phyloP scores from a whole-genome alignment of 148 eudicot genomes.

The Silene uniflora region DNA sequence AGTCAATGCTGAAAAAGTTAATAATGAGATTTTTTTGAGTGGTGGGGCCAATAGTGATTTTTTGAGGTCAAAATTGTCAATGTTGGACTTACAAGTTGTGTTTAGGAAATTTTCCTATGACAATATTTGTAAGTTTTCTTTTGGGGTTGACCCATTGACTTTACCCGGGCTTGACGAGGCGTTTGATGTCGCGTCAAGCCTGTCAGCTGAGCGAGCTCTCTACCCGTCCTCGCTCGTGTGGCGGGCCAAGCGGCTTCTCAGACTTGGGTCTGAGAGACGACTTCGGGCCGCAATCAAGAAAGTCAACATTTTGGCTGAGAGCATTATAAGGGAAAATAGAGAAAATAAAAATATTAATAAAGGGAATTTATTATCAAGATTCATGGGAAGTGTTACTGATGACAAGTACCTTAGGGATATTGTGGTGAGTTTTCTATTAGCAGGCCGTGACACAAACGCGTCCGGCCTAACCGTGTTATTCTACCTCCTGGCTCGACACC shows the following conservation, averaged over 20 bases:
- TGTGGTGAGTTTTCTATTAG: constrained; percentile 52
- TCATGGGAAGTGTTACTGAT: constrained; percentile 38
- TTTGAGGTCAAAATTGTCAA: background rate
- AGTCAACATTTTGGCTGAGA: constrained; percentile 37
- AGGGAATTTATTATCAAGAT: constrained; percentile 47
- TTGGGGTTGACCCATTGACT: constrained; percentile 43
- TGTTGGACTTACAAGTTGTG: constrained; percentile 42
- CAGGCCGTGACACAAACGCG: constrained; percentile 64
- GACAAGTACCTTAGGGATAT: constrained; percentile 49
- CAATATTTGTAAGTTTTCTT: constrained; percentile 44
- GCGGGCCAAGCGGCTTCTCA: constrained; percentile 39
- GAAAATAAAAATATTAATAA: constrained; percentile 12
- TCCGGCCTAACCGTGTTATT: constrained; percentile 54
- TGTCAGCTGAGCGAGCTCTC: constrained; percentile 46
- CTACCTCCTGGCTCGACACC: constrained; percentile 40
- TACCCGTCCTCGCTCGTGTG: constrained; percentile 33
- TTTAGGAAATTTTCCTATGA: constrained; percentile 47
- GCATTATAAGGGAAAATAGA: constrained; percentile 33
- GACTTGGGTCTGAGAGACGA: constrained; percentile 44
- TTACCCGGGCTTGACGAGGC: constrained; percentile 41
- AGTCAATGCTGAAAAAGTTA: background rate
- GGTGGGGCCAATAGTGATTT: background rate
- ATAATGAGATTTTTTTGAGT: background rate
- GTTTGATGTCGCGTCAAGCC: constrained; percentile 42
- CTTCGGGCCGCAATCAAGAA: constrained; percentile 34